phyloP scores from a whole-genome alignment of 2,329 filamentous ascomycete genomes.

The Penicillium griseofulvum region DNA sequence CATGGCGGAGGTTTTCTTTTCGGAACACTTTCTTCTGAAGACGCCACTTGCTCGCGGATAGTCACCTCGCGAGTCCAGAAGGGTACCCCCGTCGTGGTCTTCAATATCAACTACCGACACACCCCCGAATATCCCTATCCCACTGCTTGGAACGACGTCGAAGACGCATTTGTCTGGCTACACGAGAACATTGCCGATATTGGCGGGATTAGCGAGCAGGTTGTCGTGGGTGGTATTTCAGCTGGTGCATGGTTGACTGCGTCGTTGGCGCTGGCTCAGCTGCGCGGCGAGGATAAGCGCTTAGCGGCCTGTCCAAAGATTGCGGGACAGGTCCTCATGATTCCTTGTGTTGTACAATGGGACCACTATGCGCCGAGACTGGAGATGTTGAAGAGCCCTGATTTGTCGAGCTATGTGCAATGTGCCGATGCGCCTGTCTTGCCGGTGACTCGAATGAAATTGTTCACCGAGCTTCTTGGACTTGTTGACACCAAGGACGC shows the following conservation, averaged over 20 bases:
- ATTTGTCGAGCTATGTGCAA: slow-evolving; percentile 47
- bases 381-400: slow-evolving; percentile 37
- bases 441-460: slow-evolving; percentile 38
- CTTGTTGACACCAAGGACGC: slow-evolving; percentile 20
- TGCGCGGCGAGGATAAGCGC: slow-evolving; percentile 24
- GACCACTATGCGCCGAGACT: slow-evolving; percentile 38
- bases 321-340: slow-evolving; percentile 54
- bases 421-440: slow-evolving; percentile 53
- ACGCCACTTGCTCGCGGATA: slow-evolving; percentile 51
- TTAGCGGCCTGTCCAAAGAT: slow-evolving; percentile 31
- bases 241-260: slow-evolving; percentile 49
- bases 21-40: slow-evolving; percentile 55
- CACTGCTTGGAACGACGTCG: slow-evolving; percentile 51
- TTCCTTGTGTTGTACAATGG: slow-evolving; percentile 46
- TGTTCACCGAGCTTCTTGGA: slow-evolving; percentile 31
- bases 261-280: slow-evolving; percentile 42
- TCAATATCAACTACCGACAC: slow-evolving; percentile 60
- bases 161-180: slow-evolving; percentile 57
- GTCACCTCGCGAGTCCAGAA: slow-evolving; percentile 35
- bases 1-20: slow-evolving; percentile 59
- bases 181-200: slow-evolving; percentile 44
- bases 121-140: slow-evolving; percentile 56
- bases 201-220: slow-evolving; percentile 38
- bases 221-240: slow-evolving; percentile 52
- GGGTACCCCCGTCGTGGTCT: slow-evolving; percentile 40